These are phyloP conservation scores for Ormosia emarginata DNA, from an alignment of 306 rosid species.

Conservation along the genomic window DNA sequence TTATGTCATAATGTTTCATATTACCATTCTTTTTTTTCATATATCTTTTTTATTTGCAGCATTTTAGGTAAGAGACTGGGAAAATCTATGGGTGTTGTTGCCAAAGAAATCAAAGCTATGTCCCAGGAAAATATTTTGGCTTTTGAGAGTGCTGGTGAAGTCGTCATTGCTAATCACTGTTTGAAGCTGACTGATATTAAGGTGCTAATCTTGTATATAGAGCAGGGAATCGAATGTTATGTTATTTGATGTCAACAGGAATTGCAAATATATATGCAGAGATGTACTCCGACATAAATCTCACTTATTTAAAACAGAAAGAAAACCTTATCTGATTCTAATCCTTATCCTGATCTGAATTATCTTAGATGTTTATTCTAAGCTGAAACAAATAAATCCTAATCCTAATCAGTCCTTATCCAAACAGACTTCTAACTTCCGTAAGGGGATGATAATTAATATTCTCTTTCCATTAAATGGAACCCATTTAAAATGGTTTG, in stretches of 20 bases:
- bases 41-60: slow-evolving; percentile 36
- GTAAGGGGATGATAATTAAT: not conserved
- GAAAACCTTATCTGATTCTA: not conserved
- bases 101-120: slow-evolving; percentile 84
- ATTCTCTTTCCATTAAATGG: not conserved
- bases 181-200: slow-evolving; percentile 78
- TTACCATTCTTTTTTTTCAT: not conserved
- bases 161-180: slow-evolving; percentile 65
- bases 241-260: not conserved
- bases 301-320: not conserved
- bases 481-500: not conserved
- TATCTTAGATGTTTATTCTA: not conserved
- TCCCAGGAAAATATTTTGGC: slow-evolving; percentile 81
- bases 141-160: slow-evolving; percentile 80
- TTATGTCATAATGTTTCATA: slow-evolving; percentile 2
- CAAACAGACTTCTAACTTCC: not conserved
- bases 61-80: slow-evolving; percentile 89
- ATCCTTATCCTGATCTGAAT: not conserved
- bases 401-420: not conserved
- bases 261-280: not conserved
- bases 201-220: slow-evolving; percentile 44
- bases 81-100: slow-evolving; percentile 79
- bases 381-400: not conserved
- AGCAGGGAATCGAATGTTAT: not conserved
- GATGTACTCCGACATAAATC: not conserved